Evolutionary conservation across 306 rosid genomes (phyloP).

Genomic region (Ceratonia siliqua): DNA sequence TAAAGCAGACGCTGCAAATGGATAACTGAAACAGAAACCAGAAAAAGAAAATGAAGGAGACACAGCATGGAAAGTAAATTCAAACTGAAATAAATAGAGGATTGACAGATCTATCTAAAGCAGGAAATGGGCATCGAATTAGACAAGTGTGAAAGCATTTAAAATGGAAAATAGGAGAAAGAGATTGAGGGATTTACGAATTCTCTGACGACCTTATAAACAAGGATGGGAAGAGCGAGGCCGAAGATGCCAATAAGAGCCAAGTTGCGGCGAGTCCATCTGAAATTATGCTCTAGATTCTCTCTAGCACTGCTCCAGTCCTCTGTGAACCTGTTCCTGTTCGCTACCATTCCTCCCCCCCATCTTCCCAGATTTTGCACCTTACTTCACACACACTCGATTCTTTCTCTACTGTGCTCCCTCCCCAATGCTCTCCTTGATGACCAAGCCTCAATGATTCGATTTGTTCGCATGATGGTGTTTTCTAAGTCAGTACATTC

Average conservation of each 20-base stretch:
- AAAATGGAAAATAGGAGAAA: background rate
- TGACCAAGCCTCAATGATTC: background rate
- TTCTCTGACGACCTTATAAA: conserved; percentile 86
- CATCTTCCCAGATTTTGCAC: conserved; percentile 33
- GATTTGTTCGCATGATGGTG: background rate
- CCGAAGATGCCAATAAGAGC: conserved; percentile 81
- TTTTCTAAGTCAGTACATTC: too few species aligned
- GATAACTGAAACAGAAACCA: too few species aligned
- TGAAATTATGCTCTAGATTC: conserved; percentile 79
- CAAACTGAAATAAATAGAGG: too few species aligned
- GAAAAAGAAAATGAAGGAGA: too few species aligned
- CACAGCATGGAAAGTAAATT: too few species aligned
- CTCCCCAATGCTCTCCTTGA: too few species aligned
- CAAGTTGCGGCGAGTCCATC: conserved; percentile 89
- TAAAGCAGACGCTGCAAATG: too few species aligned
- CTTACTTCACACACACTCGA: background rate
- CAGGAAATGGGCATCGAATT: too few species aligned
- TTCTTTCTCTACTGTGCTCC: too few species aligned
- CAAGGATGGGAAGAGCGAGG: conserved; percentile 67
- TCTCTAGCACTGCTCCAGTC: conserved; percentile 87
- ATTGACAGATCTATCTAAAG: too few species aligned
- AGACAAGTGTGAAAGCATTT: too few species aligned
- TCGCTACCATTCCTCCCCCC: conserved; percentile 94
- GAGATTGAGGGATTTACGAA: conserved; percentile 43
- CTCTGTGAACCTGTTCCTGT: conserved; percentile 80